Base-by-base conservation (phyloP, 768 basidiomycete genomes). In the Termitomyces titanicus region DNA sequence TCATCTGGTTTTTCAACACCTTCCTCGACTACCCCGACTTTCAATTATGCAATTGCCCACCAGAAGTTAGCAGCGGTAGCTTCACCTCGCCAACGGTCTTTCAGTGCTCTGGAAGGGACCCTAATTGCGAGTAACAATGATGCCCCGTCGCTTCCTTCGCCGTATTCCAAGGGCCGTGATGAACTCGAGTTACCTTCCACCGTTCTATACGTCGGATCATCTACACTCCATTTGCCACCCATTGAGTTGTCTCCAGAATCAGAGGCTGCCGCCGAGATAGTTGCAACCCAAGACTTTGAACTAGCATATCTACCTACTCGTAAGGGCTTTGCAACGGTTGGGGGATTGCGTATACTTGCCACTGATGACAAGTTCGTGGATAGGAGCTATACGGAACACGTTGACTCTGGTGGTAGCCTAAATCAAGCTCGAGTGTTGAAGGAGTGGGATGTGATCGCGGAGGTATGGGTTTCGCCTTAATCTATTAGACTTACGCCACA, bases 371-470 rank as follows among this genome's bases (percentile, higher is more conserved):
- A 73, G 49, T 60, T 78, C 53, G 64, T 74, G 20, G 74, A 77
- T 15, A 72, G 67, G 15, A 65, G 64, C 11, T 60, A 54, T 18
- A 65, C 67, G 7, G 63, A 54, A 34, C 64, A 64, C 31, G 59
- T 55, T 25, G 58, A 60, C 11, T 59, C 17, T 37, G 35, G 46
- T 24, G 24, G 46, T 29, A 63, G 68, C 55, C 50, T 62, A 27
- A 72, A 57, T 51, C 75, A 74, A 53, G 75, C 73, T n/a, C 74
- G 74, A 51, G 77, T 72, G 29, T 66, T 92, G 64, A 86, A 82
- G 63, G 88, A 90, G 69, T 85, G 88, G 76, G 85, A 85, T 57
- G 75, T 86, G 7, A 70, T 92, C 42, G 82, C 78, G 10, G 91
- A 92, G 68, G 68, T 89, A 31, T 89, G 86, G 87, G 81, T 90